Percentiles rank a stretch among this genome's conserved stretches.
phyloP scores from a whole-genome alignment of 2,329 filamentous ascomycete genomes.

The Ascochyta koolunga region DNA sequence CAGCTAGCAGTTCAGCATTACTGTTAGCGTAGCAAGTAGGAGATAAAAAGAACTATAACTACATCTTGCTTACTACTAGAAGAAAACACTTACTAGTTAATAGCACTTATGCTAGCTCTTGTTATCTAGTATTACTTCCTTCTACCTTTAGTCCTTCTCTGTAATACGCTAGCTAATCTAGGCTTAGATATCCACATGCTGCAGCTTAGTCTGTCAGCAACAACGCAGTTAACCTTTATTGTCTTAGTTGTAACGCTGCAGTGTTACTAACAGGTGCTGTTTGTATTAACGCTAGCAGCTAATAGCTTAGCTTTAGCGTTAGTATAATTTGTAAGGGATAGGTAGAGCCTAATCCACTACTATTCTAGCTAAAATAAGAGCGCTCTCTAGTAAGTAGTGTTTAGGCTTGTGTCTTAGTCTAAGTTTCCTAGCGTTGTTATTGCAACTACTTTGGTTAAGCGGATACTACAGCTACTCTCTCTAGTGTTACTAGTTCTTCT shows the following conservation, averaged over 20 bases:
- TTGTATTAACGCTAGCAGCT: conserved; percentile 4
- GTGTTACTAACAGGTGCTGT: background rate
- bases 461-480: conserved; percentile 3
- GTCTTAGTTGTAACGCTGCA: conserved; percentile 6
- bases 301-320: conserved; percentile 1
- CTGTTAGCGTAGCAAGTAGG: background rate
- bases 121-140: conserved; percentile 4
- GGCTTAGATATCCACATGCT: conserved; percentile 2
- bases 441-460: conserved; percentile 6
- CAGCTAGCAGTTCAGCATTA: background rate
- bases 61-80: conserved; percentile 1
- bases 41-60: background rate
- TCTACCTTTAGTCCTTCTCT: conserved; percentile 2
- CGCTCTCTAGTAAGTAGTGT: conserved; percentile 6
- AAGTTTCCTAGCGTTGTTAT: conserved; percentile 1
- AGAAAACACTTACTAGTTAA: conserved; percentile 3
- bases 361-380: conserved; percentile 2
- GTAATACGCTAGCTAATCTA: background rate
- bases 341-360: conserved; percentile 1
- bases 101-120: background rate
- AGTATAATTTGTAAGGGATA: background rate
- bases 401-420: conserved; percentile 6
- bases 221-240: background rate
- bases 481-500: conserved; percentile 6
- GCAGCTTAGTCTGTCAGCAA: background rate